phyloP scores from a whole-genome alignment of 768 basidiomycete species.

The Clitopilus hobsonii region DNA sequence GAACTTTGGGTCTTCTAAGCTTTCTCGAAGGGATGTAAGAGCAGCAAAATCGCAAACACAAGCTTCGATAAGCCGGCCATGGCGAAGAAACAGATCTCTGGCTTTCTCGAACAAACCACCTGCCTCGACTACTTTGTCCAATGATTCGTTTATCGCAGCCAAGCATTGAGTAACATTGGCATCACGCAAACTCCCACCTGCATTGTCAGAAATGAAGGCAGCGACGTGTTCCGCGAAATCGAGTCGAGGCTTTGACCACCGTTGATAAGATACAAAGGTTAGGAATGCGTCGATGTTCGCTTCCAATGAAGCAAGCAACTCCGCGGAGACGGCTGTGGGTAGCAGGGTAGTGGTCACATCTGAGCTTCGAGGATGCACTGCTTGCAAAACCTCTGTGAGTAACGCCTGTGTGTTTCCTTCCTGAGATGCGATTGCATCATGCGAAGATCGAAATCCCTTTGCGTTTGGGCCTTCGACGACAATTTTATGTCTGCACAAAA shows the following conservation, averaged over 20 bases:
- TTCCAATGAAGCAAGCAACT: constrained; percentile 7
- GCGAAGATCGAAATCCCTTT: neutral
- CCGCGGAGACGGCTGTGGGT: neutral
- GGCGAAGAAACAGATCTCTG: neutral
- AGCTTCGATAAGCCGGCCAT: neutral
- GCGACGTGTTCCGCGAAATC: constrained; percentile 5
- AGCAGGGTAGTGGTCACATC: neutral
- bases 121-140: neutral
- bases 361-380: neutral
- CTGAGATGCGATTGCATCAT: neutral
- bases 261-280: constrained; percentile 12
- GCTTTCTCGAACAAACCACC: neutral
- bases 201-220: neutral
- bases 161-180: neutral
- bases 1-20: neutral
- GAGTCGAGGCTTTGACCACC: constrained; percentile 9
- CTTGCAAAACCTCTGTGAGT: neutral
- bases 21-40: neutral
- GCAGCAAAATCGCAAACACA: neutral
- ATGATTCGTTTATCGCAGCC: neutral
- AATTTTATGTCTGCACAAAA: constrained; percentile 8
- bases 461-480: neutral
- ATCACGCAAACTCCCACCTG: neutral
- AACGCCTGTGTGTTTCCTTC: neutral
- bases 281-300: constrained; percentile 15